Base-by-base conservation (phyloP, 1,139 yeast genomes). In the Debaryomyces sp. region DNA sequence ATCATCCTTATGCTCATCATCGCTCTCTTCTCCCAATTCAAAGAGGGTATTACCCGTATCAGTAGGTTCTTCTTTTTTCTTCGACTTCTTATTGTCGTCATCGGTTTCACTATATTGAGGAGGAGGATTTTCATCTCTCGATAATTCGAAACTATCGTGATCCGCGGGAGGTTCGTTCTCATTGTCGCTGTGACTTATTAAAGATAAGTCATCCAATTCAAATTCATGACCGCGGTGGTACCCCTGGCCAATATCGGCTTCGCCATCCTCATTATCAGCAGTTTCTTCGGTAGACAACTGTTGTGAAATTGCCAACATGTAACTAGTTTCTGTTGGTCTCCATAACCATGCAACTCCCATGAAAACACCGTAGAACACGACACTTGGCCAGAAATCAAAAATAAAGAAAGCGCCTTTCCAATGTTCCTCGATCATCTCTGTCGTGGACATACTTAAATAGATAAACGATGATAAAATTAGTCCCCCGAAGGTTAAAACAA, bases 251-350 rank as follows among this genome's bases (percentile, higher is more conserved):
- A 27, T 27, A 24, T 43, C 27, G 8, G 27, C 33, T 29, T 44
- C 38, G 18, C 45, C 47, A 12, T 45, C 48, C 35, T 80, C 87
- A 37, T 80, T 84, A 51, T 83, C 89, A 43, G 84, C 89, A 13
- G 56, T 64, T 35, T 71, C 80, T 52, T 85, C 91, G 35, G 92
- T 89, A 24, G 97, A 89, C 49, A 94, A 75, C 70, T 95, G 98
- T 50, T 90, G 91, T 4, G 97, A 90, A 58, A 92, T 92, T 17
- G 98, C 99, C 64, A 94, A 81, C 82, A 96, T 85, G 61, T 92
- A 87, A 55, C 96, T 91, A 38, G 96, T 90, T 60, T 89, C 96
- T 0, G 98, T 92, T 44, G 99, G 99, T 68, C 99, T 84, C 99
- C 99, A 95, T 55, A 94, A 81, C 76, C 91, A 85, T 10, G 97